Conservation (phyloP, 176 grass and related monocot genomes). For the Chloris gayana region DNA sequence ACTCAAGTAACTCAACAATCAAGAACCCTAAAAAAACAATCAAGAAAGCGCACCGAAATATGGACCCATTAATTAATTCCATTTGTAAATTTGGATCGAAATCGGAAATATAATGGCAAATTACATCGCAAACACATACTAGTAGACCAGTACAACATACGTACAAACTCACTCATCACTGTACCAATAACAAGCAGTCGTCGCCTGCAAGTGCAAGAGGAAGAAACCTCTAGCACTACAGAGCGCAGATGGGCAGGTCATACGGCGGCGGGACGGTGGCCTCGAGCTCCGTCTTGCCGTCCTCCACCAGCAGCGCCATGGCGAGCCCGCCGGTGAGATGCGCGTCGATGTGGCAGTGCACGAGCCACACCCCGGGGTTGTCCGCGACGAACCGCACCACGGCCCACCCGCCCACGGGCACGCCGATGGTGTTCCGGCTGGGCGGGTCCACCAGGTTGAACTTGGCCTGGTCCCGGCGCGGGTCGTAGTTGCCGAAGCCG, state of each 20-base stretch:
- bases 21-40: not conserved
- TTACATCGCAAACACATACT: slow-evolving; percentile 23
- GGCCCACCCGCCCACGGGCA: slow-evolving; percentile 90
- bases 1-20: too few relatives aligned
- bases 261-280: slow-evolving; percentile 62
- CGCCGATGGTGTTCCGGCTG: slow-evolving; percentile 81
- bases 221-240: slow-evolving; percentile 27
- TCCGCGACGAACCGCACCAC: slow-evolving; percentile 77
- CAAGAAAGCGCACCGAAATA: not conserved
- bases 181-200: not conserved
- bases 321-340: slow-evolving; percentile 70
- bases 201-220: not conserved
- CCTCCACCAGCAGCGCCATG: slow-evolving; percentile 90
- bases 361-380: slow-evolving; percentile 91
- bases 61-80: not conserved
- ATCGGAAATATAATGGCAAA: slow-evolving; percentile 26
- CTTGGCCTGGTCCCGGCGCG: slow-evolving; percentile 51
- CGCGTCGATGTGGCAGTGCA: slow-evolving; percentile 90
- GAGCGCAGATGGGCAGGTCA: slow-evolving; percentile 60
- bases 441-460: slow-evolving; percentile 93
- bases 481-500: slow-evolving; percentile 84
- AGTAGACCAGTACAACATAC: not conserved
- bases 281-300: slow-evolving; percentile 64
- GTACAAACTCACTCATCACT: not conserved
- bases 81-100: slow-evolving; percentile 32